Percentiles rank a stretch among this genome's conserved stretches.
Conservation (phyloP, 805 yeast genomes). For the Cyberlindnera galapagoensis region DNA sequence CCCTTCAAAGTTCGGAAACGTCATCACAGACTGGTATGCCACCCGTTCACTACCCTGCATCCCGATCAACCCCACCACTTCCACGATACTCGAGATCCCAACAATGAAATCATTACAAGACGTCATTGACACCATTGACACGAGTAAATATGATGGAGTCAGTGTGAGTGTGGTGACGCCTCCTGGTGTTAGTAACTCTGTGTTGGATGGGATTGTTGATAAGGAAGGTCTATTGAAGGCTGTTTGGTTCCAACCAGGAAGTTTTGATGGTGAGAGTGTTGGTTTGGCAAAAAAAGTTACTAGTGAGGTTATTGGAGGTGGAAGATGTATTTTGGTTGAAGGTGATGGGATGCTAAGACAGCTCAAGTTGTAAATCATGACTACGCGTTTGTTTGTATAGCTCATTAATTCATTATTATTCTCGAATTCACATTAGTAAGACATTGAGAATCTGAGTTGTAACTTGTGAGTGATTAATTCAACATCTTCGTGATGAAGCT, state of each 20-base stretch:
- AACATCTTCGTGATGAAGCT: constrained; percentile 37
- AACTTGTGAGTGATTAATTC: too few relatives aligned
- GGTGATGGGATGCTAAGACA: constrained; percentile 51
- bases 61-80: constrained; percentile 58
- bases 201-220: constrained; percentile 33
- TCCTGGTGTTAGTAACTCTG: constrained; percentile 48
- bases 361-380: constrained; percentile 29
- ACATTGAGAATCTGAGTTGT: neutral
- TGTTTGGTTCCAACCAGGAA: constrained; percentile 84
- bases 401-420: neutral
- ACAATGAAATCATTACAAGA: constrained; percentile 30
- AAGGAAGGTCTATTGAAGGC: constrained; percentile 39
- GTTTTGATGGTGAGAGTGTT: constrained; percentile 49
- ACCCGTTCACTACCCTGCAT: constrained; percentile 48
- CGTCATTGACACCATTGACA: constrained; percentile 18
- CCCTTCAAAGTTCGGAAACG: constrained; percentile 61
- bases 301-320: constrained; percentile 38
- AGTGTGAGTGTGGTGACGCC: constrained; percentile 73
- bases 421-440: neutral
- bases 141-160: constrained; percentile 34
- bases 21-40: constrained; percentile 63
- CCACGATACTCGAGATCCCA: constrained; percentile 38
- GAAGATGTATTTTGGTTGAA: constrained; percentile 64
- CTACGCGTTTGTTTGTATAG: neutral
- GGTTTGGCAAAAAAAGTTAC: constrained; percentile 31